Base-by-base conservation (phyloP, 257 asterid genomes). In the Vinca minor region DNA sequence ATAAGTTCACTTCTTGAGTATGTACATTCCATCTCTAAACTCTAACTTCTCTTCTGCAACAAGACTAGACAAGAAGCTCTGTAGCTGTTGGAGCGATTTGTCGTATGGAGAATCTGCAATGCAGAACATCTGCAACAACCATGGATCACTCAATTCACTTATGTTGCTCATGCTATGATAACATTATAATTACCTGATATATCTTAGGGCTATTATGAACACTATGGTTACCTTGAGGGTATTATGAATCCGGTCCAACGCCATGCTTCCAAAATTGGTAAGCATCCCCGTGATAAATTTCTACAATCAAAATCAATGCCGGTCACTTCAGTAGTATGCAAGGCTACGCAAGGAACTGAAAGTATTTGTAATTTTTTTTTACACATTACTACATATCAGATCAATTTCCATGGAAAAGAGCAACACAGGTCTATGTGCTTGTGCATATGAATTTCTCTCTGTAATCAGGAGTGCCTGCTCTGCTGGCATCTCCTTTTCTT, bases 241-340 rank as follows among this genome's bases (percentile, higher is more conserved):
- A 48, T 92, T 92, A 77, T 92, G 98, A 64, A 92, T 89, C 59
- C 98, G 87, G 53, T 92, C 98, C 88, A 92, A 71, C 0, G 98
- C 87, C 98, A 92, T 89, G 86, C 92, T 89, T 69, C 96, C 98
- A 20, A 89, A 89, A 79, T 93, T 93, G 52, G 97, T 89, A 31
- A 93, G 97, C 96, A 93, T 93, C 68, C 97, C 96, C 57, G 80
- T 75, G 76, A 93, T 84, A 69, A 89, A 89, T 82, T 93, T 93
- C 97, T 93, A 84, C 81, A 71, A 77, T 62, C 45, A 58, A 61
- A 53, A 68, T 38, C 15, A 45, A 28, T 41, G 54, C 3, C 6
- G 36, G 54, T 5, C 4, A 36, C 15, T 18, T 52, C 39, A 69
- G 31, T 34, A 44, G 23, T 34, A 36, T 35, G 38, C 36, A 44